phyloP scores from a whole-genome alignment of 129 eudicot genomes.

The Helichrysum umbraculigerum region DNA sequence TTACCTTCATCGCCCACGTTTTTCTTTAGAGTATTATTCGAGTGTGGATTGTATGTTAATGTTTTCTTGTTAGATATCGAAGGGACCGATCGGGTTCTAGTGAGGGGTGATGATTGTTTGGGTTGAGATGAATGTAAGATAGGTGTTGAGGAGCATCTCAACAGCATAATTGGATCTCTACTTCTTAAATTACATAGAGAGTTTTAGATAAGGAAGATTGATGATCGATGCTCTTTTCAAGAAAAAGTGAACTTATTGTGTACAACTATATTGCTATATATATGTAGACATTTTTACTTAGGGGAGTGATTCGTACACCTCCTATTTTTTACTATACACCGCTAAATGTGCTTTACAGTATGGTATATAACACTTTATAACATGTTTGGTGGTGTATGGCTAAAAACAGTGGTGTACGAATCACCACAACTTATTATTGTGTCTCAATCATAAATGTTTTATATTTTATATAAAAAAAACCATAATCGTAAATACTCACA shows the following conservation, averaged over 20 bases:
- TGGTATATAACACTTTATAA: no score
- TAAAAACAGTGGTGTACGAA: no score
- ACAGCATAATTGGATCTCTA: neutral
- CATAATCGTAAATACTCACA: no score
- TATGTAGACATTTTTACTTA: no score
- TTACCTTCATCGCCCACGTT: neutral
- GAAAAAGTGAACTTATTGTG: neutral
- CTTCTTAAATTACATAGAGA: neutral
- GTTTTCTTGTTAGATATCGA: neutral
- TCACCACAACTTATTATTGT: no score
- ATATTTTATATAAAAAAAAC: no score
- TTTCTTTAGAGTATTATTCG: neutral
- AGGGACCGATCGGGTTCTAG: neutral
- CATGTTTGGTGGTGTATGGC: no score
- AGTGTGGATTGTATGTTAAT: neutral
- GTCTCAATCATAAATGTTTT: no score
- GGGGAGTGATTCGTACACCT: no score
- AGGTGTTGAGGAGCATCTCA: conserved; percentile 5
- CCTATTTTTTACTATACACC: no score
- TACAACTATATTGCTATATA: no score
- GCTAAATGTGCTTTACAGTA: no score
- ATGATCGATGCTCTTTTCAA: neutral
- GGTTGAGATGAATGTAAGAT: neutral
- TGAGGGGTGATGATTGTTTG: conserved; percentile 2
- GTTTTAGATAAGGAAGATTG: neutral